phyloP scores from a whole-genome alignment of 148 eudicot species.

The Rhododendron henanense region DNA sequence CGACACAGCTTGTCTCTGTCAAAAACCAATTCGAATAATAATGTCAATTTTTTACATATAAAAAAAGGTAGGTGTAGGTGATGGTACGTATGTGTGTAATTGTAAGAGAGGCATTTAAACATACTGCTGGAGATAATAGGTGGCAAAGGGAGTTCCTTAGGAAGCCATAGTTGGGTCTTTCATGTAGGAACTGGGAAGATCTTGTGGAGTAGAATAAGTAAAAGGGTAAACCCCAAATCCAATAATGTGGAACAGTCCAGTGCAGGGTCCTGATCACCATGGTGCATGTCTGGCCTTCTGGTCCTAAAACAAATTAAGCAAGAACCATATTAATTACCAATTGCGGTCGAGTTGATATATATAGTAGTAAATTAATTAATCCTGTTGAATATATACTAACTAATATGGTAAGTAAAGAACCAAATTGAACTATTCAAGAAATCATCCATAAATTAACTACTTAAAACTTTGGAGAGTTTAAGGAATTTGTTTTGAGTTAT shows the following conservation, averaged over 20 bases:
- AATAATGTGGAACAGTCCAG: slow-evolving; percentile 95
- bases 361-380: not conserved
- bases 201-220: slow-evolving; percentile 94
- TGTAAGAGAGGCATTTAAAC: not conserved
- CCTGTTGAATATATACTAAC: not conserved
- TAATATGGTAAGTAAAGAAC: not conserved
- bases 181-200: slow-evolving; percentile 77
- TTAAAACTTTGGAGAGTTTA: not conserved
- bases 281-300: slow-evolving; percentile 73
- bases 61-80: not conserved
- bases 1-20: slow-evolving; percentile 54
- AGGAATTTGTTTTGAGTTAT: not conserved
- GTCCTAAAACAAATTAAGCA: slow-evolving; percentile 31
- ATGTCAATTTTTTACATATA: not conserved
- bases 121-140: slow-evolving; percentile 56
- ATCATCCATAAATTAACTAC: not conserved
- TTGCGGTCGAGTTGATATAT: not conserved
- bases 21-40: not conserved
- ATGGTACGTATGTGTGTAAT: not conserved
- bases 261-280: slow-evolving; percentile 87
- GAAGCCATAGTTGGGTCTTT: slow-evolving; percentile 68
- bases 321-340: not conserved
- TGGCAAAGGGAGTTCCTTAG: slow-evolving; percentile 46
- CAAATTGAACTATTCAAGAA: not conserved
- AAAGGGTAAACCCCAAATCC: slow-evolving; percentile 91